phyloP scores from a whole-genome alignment of 176 grass and related monocot genomes.

The Avena sativa region DNA sequence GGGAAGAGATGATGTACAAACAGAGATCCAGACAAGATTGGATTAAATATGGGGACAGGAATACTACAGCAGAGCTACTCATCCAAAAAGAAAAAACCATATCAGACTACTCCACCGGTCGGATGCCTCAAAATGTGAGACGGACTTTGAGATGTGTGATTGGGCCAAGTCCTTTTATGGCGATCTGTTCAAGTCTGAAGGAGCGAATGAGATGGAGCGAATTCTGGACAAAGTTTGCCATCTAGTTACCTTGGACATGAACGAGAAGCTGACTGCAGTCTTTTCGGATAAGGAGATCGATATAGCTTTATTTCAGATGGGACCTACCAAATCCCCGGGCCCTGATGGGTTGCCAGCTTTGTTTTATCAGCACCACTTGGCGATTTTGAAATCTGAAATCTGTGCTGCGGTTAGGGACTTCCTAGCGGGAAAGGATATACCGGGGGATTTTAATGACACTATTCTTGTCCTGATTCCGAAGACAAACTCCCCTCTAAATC shows the following conservation, averaged over 20 bases:
- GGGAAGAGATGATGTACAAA: too few species aligned
- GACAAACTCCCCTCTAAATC: background rate
- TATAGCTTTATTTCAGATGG: background rate
- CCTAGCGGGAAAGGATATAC: background rate
- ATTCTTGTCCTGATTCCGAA: background rate
- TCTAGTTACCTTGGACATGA: background rate
- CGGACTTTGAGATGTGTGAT: too few species aligned
- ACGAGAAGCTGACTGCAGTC: background rate
- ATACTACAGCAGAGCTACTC: too few species aligned
- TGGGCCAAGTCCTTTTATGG: too few species aligned
- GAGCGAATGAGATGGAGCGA: too few species aligned
- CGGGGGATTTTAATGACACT: background rate
- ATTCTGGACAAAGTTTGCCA: too few species aligned
- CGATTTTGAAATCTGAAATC: fast-evolving
- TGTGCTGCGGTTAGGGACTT: background rate
- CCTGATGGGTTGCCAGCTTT: background rate
- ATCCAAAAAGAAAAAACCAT: too few species aligned
- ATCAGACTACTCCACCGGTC: fast-evolving
- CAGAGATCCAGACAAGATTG: too few species aligned
- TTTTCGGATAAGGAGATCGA: background rate
- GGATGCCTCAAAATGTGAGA: too few species aligned
- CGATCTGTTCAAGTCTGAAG: too few species aligned
- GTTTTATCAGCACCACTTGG: background rate
- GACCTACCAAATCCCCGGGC: background rate
- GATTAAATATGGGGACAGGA: too few species aligned